phyloP scores from a whole-genome alignment of 1,139 yeast genomes.

The Lodderomyces oxycetoniae region DNA sequence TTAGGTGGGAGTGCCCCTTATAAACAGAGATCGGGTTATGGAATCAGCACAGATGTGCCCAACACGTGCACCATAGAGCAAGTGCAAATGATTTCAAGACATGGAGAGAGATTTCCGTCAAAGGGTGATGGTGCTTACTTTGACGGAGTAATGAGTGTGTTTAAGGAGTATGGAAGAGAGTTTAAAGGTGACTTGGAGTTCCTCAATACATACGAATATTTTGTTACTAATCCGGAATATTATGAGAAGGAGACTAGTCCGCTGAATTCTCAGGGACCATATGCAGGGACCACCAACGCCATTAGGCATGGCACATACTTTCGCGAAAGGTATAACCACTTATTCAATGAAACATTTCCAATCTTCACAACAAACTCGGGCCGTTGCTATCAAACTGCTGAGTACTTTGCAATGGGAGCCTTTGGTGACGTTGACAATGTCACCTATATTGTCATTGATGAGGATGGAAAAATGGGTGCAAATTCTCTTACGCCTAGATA shows the following conservation, averaged over 20 bases:
- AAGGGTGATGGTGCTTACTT: conserved; percentile 23
- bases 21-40: conserved; percentile 40
- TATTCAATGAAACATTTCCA: conserved; percentile 22
- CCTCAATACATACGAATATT: conserved; percentile 31
- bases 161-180: conserved; percentile 19
- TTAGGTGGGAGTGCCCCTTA: conserved; percentile 50
- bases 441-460: conserved; percentile 25
- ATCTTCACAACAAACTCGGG: conserved; percentile 33
- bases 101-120: conserved; percentile 68
- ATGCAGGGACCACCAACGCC: conserved; percentile 30
- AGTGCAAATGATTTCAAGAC: conserved; percentile 59
- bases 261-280: conserved; percentile 23
- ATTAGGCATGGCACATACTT: conserved; percentile 32
- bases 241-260: conserved; percentile 32
- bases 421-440: conserved; percentile 18
- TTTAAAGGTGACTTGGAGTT: conserved; percentile 31
- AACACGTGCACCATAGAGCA: conserved; percentile 53
- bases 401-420: conserved; percentile 32
- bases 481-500: conserved; percentile 35
- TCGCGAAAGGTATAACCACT: conserved; percentile 27
- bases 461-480: conserved; percentile 27
- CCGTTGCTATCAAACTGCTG: conserved; percentile 28
- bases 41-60: conserved; percentile 47
- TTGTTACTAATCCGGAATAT: conserved; percentile 22
- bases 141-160: conserved; percentile 18